Evolutionary conservation across 768 basidiomycete genomes (phyloP).

Genomic region (Lactarius sanguifluus): DNA sequence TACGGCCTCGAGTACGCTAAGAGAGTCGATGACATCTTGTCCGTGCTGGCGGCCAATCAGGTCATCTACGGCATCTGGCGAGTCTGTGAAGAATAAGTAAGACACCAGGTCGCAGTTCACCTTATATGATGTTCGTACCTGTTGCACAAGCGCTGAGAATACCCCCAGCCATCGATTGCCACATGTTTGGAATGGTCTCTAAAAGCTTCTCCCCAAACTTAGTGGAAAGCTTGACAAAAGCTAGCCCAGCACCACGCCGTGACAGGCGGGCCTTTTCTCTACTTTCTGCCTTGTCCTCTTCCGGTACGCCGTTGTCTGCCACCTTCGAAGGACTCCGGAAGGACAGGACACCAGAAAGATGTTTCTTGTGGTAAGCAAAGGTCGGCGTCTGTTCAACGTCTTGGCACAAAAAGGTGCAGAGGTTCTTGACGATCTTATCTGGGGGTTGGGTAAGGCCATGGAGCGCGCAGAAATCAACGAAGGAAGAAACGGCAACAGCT

Average conservation of each 20-base stretch:
- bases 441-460: conserved; percentile 79
- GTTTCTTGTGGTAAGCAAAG: conserved; percentile 66
- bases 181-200: conserved; percentile 86
- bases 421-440: conserved; percentile 95
- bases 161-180: conserved; percentile 88
- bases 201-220: conserved; percentile 75
- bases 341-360: conserved; percentile 73
- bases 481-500: conserved; percentile 80
- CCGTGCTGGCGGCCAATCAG: conserved; percentile 72
- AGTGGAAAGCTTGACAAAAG: conserved; percentile 74
- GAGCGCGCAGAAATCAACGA: conserved; percentile 80
- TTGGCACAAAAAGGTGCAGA: conserved; percentile 94
- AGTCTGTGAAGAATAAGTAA: conserved; percentile 31
- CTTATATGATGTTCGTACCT: conserved; percentile 47
- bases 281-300: conserved; percentile 44
- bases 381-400: conserved; percentile 89
- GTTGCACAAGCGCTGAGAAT: conserved; percentile 63
- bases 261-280: conserved; percentile 76
- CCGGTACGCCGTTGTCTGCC: conserved; percentile 40
- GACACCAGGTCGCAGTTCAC: background rate
- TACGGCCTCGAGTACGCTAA: conserved; percentile 85
- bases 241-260: conserved; percentile 80
- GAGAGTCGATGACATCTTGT: conserved; percentile 89
- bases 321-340: conserved; percentile 49
- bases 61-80: conserved; percentile 56